These are phyloP conservation scores for Metarhizium guizhouense DNA, from an alignment of 2,329 filamentous ascomycete species.

Conservation along the genomic window DNA sequence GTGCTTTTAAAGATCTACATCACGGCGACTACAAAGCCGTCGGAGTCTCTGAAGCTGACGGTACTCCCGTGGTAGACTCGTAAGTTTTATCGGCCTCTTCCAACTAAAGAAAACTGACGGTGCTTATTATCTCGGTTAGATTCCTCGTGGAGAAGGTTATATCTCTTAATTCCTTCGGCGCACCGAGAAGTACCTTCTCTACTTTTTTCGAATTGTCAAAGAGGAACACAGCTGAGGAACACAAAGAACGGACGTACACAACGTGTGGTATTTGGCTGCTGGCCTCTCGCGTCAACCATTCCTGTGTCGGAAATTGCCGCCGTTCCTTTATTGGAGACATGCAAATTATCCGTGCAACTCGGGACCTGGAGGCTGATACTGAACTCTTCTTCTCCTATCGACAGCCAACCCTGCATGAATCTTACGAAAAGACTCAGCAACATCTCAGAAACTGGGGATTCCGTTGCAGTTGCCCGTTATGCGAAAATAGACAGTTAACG, in stretches of 20 bases:
- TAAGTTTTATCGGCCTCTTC: slow-evolving; percentile 19
- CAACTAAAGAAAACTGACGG: not conserved
- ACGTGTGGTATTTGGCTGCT: slow-evolving; percentile 34
- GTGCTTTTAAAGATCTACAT: slow-evolving; percentile 27
- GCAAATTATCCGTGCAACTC: slow-evolving; percentile 37
- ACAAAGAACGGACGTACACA: too few species aligned
- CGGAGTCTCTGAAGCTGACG: slow-evolving; percentile 18
- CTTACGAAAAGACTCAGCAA: slow-evolving; percentile 22
- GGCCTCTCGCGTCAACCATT: slow-evolving; percentile 44
- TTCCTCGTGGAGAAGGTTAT: not conserved
- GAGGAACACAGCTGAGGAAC: not conserved
- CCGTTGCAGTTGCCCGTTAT: slow-evolving; percentile 30
- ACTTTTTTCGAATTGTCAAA: not conserved
- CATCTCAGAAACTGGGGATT: slow-evolving; percentile 30
- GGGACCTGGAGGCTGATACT: slow-evolving; percentile 30
- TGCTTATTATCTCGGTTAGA: too few species aligned
- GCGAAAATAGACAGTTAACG: slow-evolving; percentile 9
- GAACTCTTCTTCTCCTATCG: slow-evolving; percentile 37
- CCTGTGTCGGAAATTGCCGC: slow-evolving; percentile 35
- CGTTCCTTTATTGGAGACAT: slow-evolving; percentile 47
- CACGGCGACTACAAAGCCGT: slow-evolving; percentile 30
- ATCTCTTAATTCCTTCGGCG: slow-evolving; percentile 31
- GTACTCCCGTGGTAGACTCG: slow-evolving; percentile 33
- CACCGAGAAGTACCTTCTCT: slow-evolving; percentile 12
- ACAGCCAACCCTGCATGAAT: slow-evolving; percentile 9